These are phyloP conservation scores for Apium graveolens DNA, from an alignment of 129 eudicot species.

Conservation along the genomic window DNA sequence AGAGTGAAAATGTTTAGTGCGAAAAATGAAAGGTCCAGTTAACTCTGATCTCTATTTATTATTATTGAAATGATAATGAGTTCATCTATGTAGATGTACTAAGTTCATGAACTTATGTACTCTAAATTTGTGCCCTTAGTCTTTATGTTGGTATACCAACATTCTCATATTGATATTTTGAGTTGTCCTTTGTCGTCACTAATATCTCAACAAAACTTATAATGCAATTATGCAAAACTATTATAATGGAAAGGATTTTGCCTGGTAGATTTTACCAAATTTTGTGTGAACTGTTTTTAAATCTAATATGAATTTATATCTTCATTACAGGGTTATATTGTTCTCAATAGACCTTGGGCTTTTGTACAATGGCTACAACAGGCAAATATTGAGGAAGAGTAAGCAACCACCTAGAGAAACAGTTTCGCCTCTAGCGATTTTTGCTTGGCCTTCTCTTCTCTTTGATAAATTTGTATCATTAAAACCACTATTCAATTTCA, in stretches of 20 bases:
- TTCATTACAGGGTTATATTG: slow-evolving; percentile 85
- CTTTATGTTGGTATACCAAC: not conserved
- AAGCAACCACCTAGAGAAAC: slow-evolving; percentile 22
- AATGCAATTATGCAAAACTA: not conserved
- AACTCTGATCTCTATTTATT: not conserved
- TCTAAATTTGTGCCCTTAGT: not conserved
- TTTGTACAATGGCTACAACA: slow-evolving; percentile 98
- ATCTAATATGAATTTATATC: not conserved
- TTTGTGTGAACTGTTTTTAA: not conserved
- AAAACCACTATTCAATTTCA: slow-evolving; percentile 3
- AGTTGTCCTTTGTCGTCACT: not conserved
- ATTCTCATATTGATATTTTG: not conserved
- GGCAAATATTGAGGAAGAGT: slow-evolving; percentile 95
- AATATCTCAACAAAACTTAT: not conserved
- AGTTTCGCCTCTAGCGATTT: not conserved
- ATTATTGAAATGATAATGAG: not conserved
- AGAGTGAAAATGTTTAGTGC: not conserved
- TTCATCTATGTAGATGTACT: not conserved
- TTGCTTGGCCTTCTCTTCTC: not conserved
- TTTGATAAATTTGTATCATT: not conserved
- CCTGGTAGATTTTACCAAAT: not conserved
- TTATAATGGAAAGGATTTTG: not conserved
- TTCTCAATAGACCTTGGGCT: slow-evolving; percentile 98
- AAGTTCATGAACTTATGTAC: not conserved
- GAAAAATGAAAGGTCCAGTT: not conserved